Conservation (phyloP, 2,329 filamentous ascomycete genomes). For the Fusarium verrucosum region DNA sequence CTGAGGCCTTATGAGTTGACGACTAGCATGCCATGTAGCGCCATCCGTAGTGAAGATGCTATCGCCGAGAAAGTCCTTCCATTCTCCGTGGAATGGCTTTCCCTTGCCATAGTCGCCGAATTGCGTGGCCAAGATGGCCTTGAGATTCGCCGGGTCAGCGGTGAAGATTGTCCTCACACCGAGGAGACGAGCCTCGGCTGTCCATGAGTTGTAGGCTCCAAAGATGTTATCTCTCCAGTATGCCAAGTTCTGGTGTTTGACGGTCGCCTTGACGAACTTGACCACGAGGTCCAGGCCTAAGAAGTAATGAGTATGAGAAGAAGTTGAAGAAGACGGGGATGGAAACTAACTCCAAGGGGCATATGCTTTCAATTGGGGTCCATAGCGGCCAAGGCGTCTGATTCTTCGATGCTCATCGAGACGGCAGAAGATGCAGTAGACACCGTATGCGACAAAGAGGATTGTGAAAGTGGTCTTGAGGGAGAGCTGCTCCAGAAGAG, state of each 20-base stretch:
- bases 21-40: constrained; percentile 78
- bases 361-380: constrained; percentile 48
- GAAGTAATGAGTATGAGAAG: not conserved
- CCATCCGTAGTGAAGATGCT: constrained; percentile 84
- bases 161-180: constrained; percentile 76
- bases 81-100: constrained; percentile 75
- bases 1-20: constrained; percentile 85
- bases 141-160: constrained; percentile 87
- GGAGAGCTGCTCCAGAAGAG: constrained; percentile 56
- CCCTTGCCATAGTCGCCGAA: constrained; percentile 88
- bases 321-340: not conserved
- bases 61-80: constrained; percentile 78
- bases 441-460: constrained; percentile 49
- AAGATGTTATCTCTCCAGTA: constrained; percentile 67
- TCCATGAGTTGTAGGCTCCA: constrained; percentile 56
- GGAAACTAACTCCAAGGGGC: constrained; percentile 58
- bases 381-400: constrained; percentile 56
- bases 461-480: constrained; percentile 51
- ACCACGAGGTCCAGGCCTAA: constrained; percentile 71
- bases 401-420: constrained; percentile 57
- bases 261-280: constrained; percentile 62
- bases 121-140: constrained; percentile 87
- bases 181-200: constrained; percentile 66
- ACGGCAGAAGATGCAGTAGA: constrained; percentile 52
- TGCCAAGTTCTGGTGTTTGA: constrained; percentile 65